Evolutionary conservation across 2,329 filamentous ascomycete species (phyloP), one percentile per base, ranked within the genome.

Genomic region (Colletotrichum aenigma): DNA sequence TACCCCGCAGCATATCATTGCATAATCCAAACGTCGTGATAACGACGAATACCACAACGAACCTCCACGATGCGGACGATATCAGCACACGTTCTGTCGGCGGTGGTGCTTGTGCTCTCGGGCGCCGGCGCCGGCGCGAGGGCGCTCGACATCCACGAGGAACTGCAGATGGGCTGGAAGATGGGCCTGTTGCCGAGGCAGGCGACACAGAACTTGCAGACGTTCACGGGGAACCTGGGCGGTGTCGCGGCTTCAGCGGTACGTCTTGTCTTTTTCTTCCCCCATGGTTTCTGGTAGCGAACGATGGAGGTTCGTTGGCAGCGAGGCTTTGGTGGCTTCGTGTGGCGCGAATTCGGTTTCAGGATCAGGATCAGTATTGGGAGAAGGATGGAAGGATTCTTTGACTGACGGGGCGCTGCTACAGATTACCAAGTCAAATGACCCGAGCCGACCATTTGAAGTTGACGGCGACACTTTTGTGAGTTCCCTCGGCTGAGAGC

Each of bases 391-490:
- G 48, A 58, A 34, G 62, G 18, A 18, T 21, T 18, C 12, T 52
- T 68, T 68, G 52, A 65, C 64, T 76, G 61, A 64, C 26, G 24
- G 28, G 30, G 38, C 16, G 15, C 4, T 36, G 34, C 32, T 15
- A 12, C 70, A 86, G 83, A 86, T 88, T 71, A 83, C 83, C 13
- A 82, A 86, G 69, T 87, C 85, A 2, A 80, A 78, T n/a, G 81
- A 88, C 77, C 75, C 81, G 6, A 77, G 83, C 21, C 80, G 85
- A 55, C 87, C 86, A 3, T 89, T 87, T 75, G 82, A 83, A 66
- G 86, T 88, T 4, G 81, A 84, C 52, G 86, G 85, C 18, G 82
- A 86, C 72, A 88, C 86, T 1, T 89, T 89, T 78, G 86, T 88
- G 78, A 68, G 86, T 81, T 28, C 18, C n/a, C 18, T 28, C 12